Evolutionary conservation across 2,329 filamentous ascomycete species (phyloP).

Genomic region (Penicillium hesseltinei): DNA sequence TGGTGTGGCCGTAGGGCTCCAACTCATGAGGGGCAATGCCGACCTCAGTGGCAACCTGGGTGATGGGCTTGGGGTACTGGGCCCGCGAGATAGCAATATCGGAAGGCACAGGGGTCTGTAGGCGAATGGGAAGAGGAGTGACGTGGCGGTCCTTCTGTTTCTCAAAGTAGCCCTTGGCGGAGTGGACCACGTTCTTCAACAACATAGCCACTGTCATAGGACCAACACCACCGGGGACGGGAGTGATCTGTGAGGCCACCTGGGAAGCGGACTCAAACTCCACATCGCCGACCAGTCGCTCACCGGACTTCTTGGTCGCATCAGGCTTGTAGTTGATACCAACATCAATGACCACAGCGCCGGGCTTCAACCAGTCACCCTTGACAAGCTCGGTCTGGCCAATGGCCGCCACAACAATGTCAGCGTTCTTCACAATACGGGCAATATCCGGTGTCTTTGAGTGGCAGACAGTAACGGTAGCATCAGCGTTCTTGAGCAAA

Average conservation of each 20-base stretch:
- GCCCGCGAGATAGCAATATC: slow-evolving; percentile 89
- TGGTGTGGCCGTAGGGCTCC: slow-evolving; percentile 91
- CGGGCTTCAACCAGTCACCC: slow-evolving; percentile 92
- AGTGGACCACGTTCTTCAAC: slow-evolving; percentile 88
- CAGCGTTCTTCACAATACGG: slow-evolving; percentile 74
- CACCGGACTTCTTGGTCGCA: slow-evolving; percentile 83
- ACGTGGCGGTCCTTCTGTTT: slow-evolving; percentile 77
- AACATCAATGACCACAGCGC: slow-evolving; percentile 94
- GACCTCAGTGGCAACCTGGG: slow-evolving; percentile 76
- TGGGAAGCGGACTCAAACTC: slow-evolving; percentile 81
- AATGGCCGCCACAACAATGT: slow-evolving; percentile 89
- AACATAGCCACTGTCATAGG: slow-evolving; percentile 99
- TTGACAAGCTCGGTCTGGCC: slow-evolving; percentile 84
- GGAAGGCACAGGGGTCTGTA: slow-evolving; percentile 80
- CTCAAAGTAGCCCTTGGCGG: slow-evolving; percentile 77
- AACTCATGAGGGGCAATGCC: slow-evolving; percentile 86
- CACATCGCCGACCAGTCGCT: slow-evolving; percentile 90
- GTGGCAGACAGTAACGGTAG: slow-evolving; percentile 95
- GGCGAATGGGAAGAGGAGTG: slow-evolving; percentile 76
- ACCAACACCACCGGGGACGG: slow-evolving; percentile 92
- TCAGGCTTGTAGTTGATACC: slow-evolving; percentile 96
- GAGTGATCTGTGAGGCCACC: slow-evolving; percentile 90
- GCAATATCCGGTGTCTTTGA: slow-evolving; percentile 76
- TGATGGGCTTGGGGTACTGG: slow-evolving; percentile 90
- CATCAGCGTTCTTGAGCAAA: slow-evolving; percentile 89